Evolutionary conservation across 2,329 filamentous ascomycete genomes (phyloP).

Genomic region (Neofusicoccum sp.): DNA sequence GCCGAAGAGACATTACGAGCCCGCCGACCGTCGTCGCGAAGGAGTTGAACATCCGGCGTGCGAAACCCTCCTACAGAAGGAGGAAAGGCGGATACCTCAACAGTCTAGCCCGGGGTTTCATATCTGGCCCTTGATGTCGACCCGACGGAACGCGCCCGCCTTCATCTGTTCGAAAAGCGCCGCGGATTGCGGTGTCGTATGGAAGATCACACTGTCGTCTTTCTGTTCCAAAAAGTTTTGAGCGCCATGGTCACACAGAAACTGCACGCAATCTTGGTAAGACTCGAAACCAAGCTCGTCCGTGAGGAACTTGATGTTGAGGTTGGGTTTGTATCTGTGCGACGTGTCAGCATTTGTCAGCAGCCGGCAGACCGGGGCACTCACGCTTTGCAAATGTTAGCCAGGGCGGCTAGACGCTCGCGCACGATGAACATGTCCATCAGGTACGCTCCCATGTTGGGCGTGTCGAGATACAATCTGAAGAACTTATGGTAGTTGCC

Average conservation of each 20-base stretch:
- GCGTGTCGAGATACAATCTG: slow-evolving; percentile 88
- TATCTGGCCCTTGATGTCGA: slow-evolving; percentile 98
- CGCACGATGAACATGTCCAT: slow-evolving; percentile 99
- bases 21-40: neutral
- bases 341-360: neutral
- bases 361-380: slow-evolving; percentile 33
- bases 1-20: neutral
- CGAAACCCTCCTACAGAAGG: neutral
- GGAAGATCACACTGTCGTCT: slow-evolving; percentile 50
- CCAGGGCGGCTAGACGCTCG: slow-evolving; percentile 85
- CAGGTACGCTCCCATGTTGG: slow-evolving; percentile 95
- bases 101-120: slow-evolving; percentile 46
- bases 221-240: slow-evolving; percentile 75
- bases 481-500: slow-evolving; percentile 99
- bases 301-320: slow-evolving; percentile 86
- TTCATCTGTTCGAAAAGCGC: slow-evolving; percentile 72
- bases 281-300: slow-evolving; percentile 96
- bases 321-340: slow-evolving; percentile 82
- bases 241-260: slow-evolving; percentile 78
- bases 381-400: slow-evolving; percentile 93
- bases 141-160: slow-evolving; percentile 71
- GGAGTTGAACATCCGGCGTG: neutral
- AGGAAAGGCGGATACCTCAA: neutral
- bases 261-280: slow-evolving; percentile 85
- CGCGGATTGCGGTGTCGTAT: slow-evolving; percentile 40